Evolutionary conservation across 805 yeast species (phyloP).

Genomic region (Starmerella vitae): DNA sequence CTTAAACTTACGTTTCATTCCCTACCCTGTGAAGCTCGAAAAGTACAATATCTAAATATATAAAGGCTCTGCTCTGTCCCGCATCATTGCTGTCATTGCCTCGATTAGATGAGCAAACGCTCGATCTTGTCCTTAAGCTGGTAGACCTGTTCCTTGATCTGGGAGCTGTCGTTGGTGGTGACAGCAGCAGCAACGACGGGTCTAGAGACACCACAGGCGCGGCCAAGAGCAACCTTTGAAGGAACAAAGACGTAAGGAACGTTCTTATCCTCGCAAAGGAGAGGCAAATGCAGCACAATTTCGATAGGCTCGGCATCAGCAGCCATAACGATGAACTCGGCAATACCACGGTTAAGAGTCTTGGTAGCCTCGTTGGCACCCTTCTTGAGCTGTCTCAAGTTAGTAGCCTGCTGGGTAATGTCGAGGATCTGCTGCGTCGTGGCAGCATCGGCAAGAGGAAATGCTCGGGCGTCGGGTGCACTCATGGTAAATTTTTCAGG

Average conservation of each 20-base stretch:
- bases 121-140: conserved; percentile 98
- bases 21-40: no score
- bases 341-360: conserved; percentile 97
- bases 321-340: conserved; percentile 98
- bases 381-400: conserved; percentile 95
- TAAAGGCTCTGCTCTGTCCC: conserved; percentile 21
- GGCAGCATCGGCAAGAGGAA: conserved; percentile 95
- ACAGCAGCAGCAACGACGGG: conserved; percentile 98
- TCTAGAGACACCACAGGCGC: conserved; percentile 99
- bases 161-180: conserved; percentile 95
- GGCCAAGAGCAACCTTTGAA: conserved; percentile 94
- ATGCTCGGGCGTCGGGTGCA: conserved; percentile 86
- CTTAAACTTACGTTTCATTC: no score
- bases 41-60: neutral
- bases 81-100: conserved; percentile 23
- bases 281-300: conserved; percentile 91
- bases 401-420: conserved; percentile 94
- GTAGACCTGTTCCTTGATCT: conserved; percentile 92
- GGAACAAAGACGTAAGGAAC: conserved; percentile 99
- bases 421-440: conserved; percentile 94
- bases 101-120: conserved; percentile 69
- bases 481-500: conserved; percentile 13
- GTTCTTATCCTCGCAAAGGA: conserved; percentile 97
- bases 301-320: conserved; percentile 99
- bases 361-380: conserved; percentile 99